phyloP scores from a whole-genome alignment of 2,329 filamentous ascomycete genomes.

The Tolypocladium paradoxum region DNA sequence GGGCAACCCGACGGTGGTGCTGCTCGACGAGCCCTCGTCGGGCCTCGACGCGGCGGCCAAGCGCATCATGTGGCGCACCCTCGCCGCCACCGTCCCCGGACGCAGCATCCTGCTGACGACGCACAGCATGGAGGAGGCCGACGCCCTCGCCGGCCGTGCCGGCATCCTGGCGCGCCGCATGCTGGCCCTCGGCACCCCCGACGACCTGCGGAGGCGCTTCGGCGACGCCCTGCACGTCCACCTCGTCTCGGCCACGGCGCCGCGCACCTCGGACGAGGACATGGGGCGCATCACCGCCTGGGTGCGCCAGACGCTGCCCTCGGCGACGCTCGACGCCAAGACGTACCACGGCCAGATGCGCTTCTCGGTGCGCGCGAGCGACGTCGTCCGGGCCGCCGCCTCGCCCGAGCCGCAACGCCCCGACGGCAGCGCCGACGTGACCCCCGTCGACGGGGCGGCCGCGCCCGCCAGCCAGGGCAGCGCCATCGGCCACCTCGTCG shows the following conservation, averaged over 20 bases:
- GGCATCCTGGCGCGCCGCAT: constrained; percentile 81
- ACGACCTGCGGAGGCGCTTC: constrained; percentile 61
- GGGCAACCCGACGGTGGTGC: constrained; percentile 77
- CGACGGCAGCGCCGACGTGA: background rate
- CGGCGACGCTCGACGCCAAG: constrained; percentile 58
- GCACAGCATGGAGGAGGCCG: constrained; percentile 92
- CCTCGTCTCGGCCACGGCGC: constrained; percentile 63
- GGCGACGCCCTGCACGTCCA: constrained; percentile 76
- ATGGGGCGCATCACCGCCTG: constrained; percentile 57
- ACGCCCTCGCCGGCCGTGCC: constrained; percentile 71
- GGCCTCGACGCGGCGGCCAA: constrained; percentile 89
- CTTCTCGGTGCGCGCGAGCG: constrained; percentile 59
- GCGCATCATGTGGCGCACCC: constrained; percentile 83
- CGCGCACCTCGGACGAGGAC: constrained; percentile 58
- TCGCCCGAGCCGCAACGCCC: no score
- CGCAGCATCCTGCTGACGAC: constrained; percentile 83
- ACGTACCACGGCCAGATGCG: constrained; percentile 78
- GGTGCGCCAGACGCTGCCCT: constrained; percentile 50
- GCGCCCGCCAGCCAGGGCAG: constrained; percentile 23
- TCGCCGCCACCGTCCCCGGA: constrained; percentile 61
- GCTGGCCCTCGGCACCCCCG: constrained; percentile 71
- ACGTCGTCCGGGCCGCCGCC: constrained; percentile 16
- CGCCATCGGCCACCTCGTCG: constrained; percentile 59
- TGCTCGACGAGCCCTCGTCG: constrained; percentile 81
- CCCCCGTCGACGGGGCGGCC: constrained; percentile 1